Base-by-base conservation (phyloP, 2,329 filamentous ascomycete genomes). In the Aspergillus phoenicis region DNA sequence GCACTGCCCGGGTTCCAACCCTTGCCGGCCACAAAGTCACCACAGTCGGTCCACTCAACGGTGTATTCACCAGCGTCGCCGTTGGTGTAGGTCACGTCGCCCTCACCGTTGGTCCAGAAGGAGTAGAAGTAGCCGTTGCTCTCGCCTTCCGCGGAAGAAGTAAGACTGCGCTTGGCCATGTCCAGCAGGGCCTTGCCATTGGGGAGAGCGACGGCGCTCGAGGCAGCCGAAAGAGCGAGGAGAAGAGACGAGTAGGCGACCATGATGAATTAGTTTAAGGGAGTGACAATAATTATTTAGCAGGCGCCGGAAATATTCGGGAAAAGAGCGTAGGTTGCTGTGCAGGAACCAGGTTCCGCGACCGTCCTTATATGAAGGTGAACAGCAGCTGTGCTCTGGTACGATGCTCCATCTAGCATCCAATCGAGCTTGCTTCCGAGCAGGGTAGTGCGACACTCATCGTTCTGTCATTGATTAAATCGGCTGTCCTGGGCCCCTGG, bases 1-100 rank as follows among this genome's bases (percentile, higher is more conserved):
- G 75, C 72, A 60, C 72, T 80, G 38, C 84, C 84, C 11, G 83
- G 80, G 60, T 81, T 81, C 84, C 84, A 87, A 41, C 85, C 85
- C 73, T 86, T 87, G 28, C 85, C 85, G 60, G 77, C 82, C 22
- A 85, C 83, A 43, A 85, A 82, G 77, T 86, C 83, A 26, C 83
- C 84, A 41, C 71, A 73, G 47, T 77, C 75, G 43, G 63, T 69
- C 83, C 83, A 85, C 22, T 66, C 68, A 0, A 81, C 75, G 45
- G 70, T 78, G 74, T 84, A 85, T 43, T 74, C 66, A 2, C 82
- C 82, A 3, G 65, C 76, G 3, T 69, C 66, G 3, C 76, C 75
- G 69, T 84, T 84, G 59, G 68, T 80, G 70, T 83, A 84, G 24
- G 73, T 76, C n/a, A 79, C 80, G 10, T 67, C 67, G 30, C 75